Evolutionary conservation across 805 yeast species (phyloP), one percentile per base, ranked within the genome.

Genomic region (Metschnikowia kofuensis): DNA sequence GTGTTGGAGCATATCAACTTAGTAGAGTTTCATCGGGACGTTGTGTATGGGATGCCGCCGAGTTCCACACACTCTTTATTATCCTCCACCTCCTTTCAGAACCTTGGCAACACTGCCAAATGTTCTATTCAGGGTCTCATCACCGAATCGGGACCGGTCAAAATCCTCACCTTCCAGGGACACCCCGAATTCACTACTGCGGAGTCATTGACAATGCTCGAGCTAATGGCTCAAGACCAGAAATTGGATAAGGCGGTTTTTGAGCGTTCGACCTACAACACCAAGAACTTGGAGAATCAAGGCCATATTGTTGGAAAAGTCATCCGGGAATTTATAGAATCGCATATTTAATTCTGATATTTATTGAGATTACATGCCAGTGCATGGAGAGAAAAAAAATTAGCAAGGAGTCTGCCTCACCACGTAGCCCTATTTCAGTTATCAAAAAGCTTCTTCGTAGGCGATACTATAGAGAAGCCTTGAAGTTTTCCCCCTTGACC

Each of bases 131-230:
- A 90, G 66, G 95, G 96, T 0, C 67, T 87, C 29, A 78, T 69
- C 13, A 64, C 75, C 2, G 63, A 58, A 13, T 47, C 77, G 47
- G 77, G 78, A 37, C 72, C 75, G 0, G 61, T 72, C 21, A 72
- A 75, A 39, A 46, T 86, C 7, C 65, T 90, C 21, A 80, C 94
- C 0, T 78, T 89, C 56, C 97, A 90, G 65, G 96, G 96, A 0
- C 97, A 90, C 60, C 97, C 97, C 0, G 97, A 90, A 63, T 90
- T 87, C 59, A 60, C 68, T 27, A 68, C 69, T 0, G 72, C 65
- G 3, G 61, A 59, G 29, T 58, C 68, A 1, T 44, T 63, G 27
- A 65, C 55, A 21, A 50, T 69, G 52, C 62, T 65, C 45, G 52
- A 61, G 41, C 15, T 48, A 21, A 55, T 58, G 40, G 48, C 43